phyloP scores from a whole-genome alignment of 495 filamentous ascomycete genomes.

The Xylaria curta region DNA sequence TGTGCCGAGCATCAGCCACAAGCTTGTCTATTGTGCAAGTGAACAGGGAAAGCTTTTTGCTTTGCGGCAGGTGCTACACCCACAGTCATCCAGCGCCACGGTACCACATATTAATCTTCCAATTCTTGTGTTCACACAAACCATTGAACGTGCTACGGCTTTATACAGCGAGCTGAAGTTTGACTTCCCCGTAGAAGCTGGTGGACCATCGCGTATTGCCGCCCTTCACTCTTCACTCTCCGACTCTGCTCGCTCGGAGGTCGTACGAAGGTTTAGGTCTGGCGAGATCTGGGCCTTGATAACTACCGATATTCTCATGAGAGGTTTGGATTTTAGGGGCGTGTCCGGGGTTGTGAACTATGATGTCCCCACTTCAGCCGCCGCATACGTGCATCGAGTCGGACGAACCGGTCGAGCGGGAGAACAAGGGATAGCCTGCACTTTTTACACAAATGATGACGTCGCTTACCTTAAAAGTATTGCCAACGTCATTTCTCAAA shows the following conservation, averaged over 20 bases:
- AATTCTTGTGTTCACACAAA: conserved; percentile 94
- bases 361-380: conserved; percentile 87
- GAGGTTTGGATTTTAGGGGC: conserved; percentile 90
- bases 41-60: conserved; percentile 94
- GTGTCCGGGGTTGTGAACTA: conserved; percentile 97
- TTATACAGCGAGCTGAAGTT: conserved; percentile 90
- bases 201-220: conserved; percentile 83
- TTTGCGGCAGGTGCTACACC: conserved; percentile 89
- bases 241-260: conserved; percentile 71
- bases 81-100: conserved; percentile 63
- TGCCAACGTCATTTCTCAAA: conserved; percentile 86
- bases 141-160: conserved; percentile 85
- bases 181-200: conserved; percentile 88
- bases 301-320: conserved; percentile 89
- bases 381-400: conserved; percentile 90
- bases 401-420: conserved; percentile 91
- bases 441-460: conserved; percentile 94
- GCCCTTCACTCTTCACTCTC: conserved; percentile 88
- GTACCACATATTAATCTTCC: conserved; percentile 76
- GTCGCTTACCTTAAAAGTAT: conserved; percentile 88
- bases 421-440: conserved; percentile 88
- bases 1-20: conserved; percentile 87
- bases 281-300: conserved; percentile 97
- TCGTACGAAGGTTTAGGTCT: conserved; percentile 88
- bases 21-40: conserved; percentile 86